Evolutionary conservation across 2,329 filamentous ascomycete genomes (phyloP), one percentile per base, ranked within the genome.

Genomic region (Cercospora sesami): DNA sequence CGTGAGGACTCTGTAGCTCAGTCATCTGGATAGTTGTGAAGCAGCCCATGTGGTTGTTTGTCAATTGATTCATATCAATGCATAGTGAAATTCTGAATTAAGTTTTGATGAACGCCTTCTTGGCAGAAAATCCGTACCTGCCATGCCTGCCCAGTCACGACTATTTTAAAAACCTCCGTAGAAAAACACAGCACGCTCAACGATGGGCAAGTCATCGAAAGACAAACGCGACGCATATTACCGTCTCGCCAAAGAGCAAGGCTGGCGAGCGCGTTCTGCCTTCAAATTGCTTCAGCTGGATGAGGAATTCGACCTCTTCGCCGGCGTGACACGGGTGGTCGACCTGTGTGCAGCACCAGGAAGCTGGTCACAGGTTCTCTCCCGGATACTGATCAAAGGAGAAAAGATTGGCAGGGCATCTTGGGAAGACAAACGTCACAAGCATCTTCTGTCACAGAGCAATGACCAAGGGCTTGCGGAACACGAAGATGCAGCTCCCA

Each of bases 171-270:
- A 9, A n/a, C 23, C 14, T 42, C 3, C 14, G 48, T 28, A 26
- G 14, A 16, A 14, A 26, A 1, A 28, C 48, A 55, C 18, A 18
- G 30, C 8, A 18, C 23, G 18, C 39, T 36, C 60, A 63, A 59
- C 39, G 28, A 79, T 78, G 76, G 77, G 76, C 1, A 98, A 98
- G 80, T 97, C 95, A 1, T 98, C 94, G 59, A 99, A 99, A 81
- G 95, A 99, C 78, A 99, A 99, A 82, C 91, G 95, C 63, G 95
- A 99, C 80, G 94, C 94, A 57, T 99, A 99, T 82, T 99, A 99
- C 78, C 89, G 95, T 64, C 91, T 99, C 8, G 95, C 95, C 18
- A 99, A 99, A 82, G 95, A 99, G 80, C 95, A 99, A 84, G 96
- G 96, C 72, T 99, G 95, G 94, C 91, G 95, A 39, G 95, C 95